These are phyloP conservation scores for Blumeria hordei DNA, from an alignment of 2,329 filamentous ascomycete species.

Conservation along the genomic window DNA sequence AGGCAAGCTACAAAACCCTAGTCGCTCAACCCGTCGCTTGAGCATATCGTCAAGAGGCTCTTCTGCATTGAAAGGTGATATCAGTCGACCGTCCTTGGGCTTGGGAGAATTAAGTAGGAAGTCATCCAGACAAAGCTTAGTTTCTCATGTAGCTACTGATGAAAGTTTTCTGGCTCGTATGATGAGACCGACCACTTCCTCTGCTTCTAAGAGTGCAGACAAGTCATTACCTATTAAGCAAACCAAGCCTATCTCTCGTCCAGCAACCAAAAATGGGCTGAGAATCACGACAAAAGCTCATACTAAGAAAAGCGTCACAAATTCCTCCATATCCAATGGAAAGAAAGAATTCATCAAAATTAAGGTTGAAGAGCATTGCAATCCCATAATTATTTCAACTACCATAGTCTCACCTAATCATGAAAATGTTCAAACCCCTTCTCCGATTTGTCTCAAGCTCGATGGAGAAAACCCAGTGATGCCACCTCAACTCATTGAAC, in stretches of 20 bases:
- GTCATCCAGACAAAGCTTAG: constrained; percentile 23
- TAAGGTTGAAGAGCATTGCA: too few species aligned
- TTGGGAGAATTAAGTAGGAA: constrained; percentile 28
- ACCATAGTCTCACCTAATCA: too few species aligned
- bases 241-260: constrained; percentile 9
- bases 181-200: constrained; percentile 53
- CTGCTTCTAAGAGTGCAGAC: constrained; percentile 40
- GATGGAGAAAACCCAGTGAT: too few species aligned
- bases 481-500: too few species aligned
- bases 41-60: constrained; percentile 9
- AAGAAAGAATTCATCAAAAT: too few species aligned
- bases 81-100: constrained; percentile 17
- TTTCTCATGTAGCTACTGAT: constrained; percentile 31
- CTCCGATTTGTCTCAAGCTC: too few species aligned
- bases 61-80: constrained; percentile 9
- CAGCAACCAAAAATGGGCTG: constrained; percentile 10
- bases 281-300: constrained; percentile 1
- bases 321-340: too few species aligned
- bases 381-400: too few species aligned
- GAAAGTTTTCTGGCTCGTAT: constrained; percentile 57
- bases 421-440: too few species aligned
- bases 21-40: constrained; percentile 12
- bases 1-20: constrained; percentile 15
- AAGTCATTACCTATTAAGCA: constrained; percentile 26
- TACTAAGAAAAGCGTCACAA: too few species aligned